Evolutionary conservation across 78 protist genomes (phyloP), one percentile per base, ranked within the genome.

Genomic region (Dictyostelium firmibasis): DNA sequence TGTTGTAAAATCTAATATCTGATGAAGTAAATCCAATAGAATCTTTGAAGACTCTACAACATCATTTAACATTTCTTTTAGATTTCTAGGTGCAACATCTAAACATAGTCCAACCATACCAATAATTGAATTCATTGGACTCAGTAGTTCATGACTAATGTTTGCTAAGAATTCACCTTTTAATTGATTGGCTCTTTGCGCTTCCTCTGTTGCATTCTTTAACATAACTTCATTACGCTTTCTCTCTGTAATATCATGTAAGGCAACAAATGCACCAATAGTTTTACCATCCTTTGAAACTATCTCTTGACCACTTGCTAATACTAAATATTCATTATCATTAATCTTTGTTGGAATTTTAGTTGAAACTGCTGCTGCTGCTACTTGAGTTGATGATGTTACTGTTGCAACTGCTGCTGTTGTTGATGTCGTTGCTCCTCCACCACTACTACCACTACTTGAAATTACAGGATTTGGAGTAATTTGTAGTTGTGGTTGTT

Each of bases 61-160:
- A 75, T 85, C 92, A 27, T 75, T 33, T 35, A 85, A 35, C 83
- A 74, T 85, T 13, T 85, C 92, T 41, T 85, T 85, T 10, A 85
- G 10, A 14, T 85, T 85, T 18, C 47, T 75, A 43, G 92, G 92
- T 6, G 83, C 84, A 50, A 74, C 76, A 53, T 85, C 92, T 14
- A 85, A 67, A 74, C 83, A 75, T 11, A 85, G n/a, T 18, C 76
- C 92, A 47, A 75, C 82, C 83, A 92, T 70, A 44, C 96, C 96
- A 29, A 92, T 53, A 23, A 92, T 92, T 13, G 85, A 70, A 29
- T 92, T 92, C 87, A 92, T 85, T 29, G 96, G 96, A 70, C 84
- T 75, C 7, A 85, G 53, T 14, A 92, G 25, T 60, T 92, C 96
- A 35, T 92, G 96, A 8, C 83, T 62, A 33, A 92, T 92, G 13